Percentiles rank a stretch among this genome's conserved stretches.
Evolutionary conservation across 441 rosid genomes (phyloP).

Genomic region (Erodium trifolium): DNA sequence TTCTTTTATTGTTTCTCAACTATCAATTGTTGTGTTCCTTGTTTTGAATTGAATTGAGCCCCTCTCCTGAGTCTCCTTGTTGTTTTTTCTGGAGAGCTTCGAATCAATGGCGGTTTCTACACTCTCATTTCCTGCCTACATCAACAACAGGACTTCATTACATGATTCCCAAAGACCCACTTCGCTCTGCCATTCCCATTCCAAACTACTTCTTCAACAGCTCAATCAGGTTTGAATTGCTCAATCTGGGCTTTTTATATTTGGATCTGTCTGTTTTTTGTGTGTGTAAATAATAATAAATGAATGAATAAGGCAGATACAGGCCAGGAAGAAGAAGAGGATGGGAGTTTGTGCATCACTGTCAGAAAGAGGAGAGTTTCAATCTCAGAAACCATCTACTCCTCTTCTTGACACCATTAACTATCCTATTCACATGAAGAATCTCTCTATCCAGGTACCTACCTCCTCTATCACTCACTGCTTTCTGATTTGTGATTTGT

Average conservation of each 20-base stretch:
- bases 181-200: not conserved
- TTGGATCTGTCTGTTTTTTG: not conserved
- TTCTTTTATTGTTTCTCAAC: not conserved
- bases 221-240: not conserved
- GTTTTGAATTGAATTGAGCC: not conserved
- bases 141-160: not conserved
- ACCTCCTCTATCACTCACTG: not conserved
- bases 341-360: not conserved
- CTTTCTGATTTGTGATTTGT: no score
- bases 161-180: not conserved
- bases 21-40: not conserved
- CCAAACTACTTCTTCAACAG: not conserved
- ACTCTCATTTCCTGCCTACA: not conserved
- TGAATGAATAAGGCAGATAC: not conserved
- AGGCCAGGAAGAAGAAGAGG: not conserved
- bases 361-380: not conserved
- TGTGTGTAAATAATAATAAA: not conserved
- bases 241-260: no score
- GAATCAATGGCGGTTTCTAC: not conserved
- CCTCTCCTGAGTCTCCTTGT: not conserved
- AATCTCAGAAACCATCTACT: constrained; percentile 35
- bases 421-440: constrained; percentile 62
- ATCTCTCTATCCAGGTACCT: constrained; percentile 40
- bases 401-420: constrained; percentile 61
- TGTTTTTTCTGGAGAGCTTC: not conserved